Base-by-base conservation (phyloP, 495 filamentous ascomycete genomes). In the Aspergillus ellipticus region DNA sequence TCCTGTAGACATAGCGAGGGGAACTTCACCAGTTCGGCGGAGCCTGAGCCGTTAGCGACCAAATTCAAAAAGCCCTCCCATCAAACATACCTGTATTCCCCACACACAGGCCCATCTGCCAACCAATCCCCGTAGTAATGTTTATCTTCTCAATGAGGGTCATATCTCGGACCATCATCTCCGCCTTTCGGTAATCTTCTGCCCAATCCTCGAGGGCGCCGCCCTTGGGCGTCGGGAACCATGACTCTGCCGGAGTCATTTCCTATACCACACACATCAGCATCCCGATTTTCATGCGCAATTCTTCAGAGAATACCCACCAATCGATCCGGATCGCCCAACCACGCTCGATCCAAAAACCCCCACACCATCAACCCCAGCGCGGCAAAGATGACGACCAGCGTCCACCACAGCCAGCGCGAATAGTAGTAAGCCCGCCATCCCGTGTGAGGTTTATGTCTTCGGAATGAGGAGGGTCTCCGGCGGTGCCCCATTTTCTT, bases 101-200 rank as follows among this genome's bases (percentile, higher is more conserved):
- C 5, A 97, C 91, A 53, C 92, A 94, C 46, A 91, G 77, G 0
- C 87, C 90, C 87, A 93, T 93, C 66, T 81, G 75, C 93, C 92
- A 97, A 7, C 94, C 93, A 0, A 85, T 92, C 0, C 93, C 93
- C 0, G 92, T 96, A 0, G 94, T 97, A 59, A 97, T 78, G 68
- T 97, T 97, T 52, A 98, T 89, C 68, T 97, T 98, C 66, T 96
- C 93, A 24, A 87, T 75, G 35, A 98, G 71, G 9, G 83, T 90
- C 93, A 98, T 96, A 66, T 81, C 79, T 50, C 74, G 66, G 0
- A 97, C 94, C 74, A 98, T 68, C 54, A 76, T 78, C 42, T 85
- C 82, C 0, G 94, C 94, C 67, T 95, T 96, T 22, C 72, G 68
- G 67, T 96, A 98, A 58, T 86, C 89, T 39, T 85, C 83, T 17